A percentile compares a stretch with the other conserved stretches of the same genome.
Evolutionary conservation across 768 basidiomycete genomes (phyloP).

Genomic region (Tulasnella sp.): DNA sequence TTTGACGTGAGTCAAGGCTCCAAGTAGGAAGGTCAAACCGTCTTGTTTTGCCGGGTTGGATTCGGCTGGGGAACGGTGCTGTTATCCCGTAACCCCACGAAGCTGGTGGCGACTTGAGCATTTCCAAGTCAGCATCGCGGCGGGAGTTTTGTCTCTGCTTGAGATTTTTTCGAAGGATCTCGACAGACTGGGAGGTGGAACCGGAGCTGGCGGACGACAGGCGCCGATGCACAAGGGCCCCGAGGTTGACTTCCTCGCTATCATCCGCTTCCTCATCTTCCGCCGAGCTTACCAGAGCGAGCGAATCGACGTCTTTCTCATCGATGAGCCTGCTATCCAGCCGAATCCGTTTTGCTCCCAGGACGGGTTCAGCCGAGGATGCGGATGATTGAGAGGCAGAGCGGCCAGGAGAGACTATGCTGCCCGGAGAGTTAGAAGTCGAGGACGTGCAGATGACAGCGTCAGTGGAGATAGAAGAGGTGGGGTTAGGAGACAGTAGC

Average conservation of each 20-base stretch:
- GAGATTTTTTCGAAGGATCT: background rate
- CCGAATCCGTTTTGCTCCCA: background rate
- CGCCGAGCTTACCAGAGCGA: background rate
- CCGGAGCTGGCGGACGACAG: background rate
- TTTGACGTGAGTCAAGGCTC: background rate
- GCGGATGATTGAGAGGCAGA: background rate
- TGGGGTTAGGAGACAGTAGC: background rate
- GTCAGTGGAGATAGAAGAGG: background rate
- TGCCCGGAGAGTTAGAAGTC: background rate
- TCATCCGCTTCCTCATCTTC: background rate
- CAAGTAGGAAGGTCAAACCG: background rate
- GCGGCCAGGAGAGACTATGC: background rate
- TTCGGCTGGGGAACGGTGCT: background rate
- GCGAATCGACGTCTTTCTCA: background rate
- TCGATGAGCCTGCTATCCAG: background rate
- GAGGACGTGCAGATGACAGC: background rate
- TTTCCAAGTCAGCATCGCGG: background rate
- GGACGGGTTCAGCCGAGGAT: background rate
- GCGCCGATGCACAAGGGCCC: background rate
- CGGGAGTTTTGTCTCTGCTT: background rate
- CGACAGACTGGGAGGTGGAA: background rate
- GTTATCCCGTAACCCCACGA: background rate
- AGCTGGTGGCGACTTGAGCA: background rate
- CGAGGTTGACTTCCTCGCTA: background rate
- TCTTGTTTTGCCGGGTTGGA: background rate